Base-by-base conservation (phyloP, 2,329 filamentous ascomycete species). In the Penicillium oxalicum region DNA sequence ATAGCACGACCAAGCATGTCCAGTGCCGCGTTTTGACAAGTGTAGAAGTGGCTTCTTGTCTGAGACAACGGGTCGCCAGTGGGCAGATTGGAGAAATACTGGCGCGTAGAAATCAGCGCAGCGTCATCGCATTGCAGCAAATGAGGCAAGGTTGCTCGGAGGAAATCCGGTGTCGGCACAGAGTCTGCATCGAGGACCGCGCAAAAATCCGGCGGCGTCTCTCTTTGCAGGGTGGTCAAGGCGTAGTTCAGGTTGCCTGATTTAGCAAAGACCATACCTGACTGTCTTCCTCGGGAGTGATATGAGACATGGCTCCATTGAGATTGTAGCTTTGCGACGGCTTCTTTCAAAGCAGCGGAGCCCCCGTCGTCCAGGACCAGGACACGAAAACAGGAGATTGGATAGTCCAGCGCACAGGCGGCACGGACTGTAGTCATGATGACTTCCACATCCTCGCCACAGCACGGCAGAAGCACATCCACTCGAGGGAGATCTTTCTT, bases 401-500 rank as follows among this genome's bases (percentile, higher is more conserved):
- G 80, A 52, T 82, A 83, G 54, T 83, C 78, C 5, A 78, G 55
- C 25, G 73, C 70, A 53, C 75, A 78, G 1, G 79, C 77, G 3
- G 74, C 79, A n/a, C 73, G 72, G 7, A 78, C 71, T 1, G 80
- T 83, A 53, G 82, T 78, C 42, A 82, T 63, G 2, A 82, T 74
- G 2, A 82, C 64, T 11, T 80, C 76, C 34, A 76, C 68, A 1
- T 79, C 74, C 57, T 83, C 80, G 11, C 76, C 76, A 50, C 80
- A 83, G 64, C 76, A 80, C 1, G 79, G 79, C 4, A 83, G 62
- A 41, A 82, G 73, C 2, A 80, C 69, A 53, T 83, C 80, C 3
- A 83, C 77, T 9, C 28, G 50, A 1, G 77, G 76, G 0, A 80
- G 77, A 3, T 75, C 72, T 2, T 75, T 66, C 9, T 72, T 67